Base-by-base conservation (phyloP, 495 filamentous ascomycete genomes). In the Lasiosphaeria ovina region DNA sequence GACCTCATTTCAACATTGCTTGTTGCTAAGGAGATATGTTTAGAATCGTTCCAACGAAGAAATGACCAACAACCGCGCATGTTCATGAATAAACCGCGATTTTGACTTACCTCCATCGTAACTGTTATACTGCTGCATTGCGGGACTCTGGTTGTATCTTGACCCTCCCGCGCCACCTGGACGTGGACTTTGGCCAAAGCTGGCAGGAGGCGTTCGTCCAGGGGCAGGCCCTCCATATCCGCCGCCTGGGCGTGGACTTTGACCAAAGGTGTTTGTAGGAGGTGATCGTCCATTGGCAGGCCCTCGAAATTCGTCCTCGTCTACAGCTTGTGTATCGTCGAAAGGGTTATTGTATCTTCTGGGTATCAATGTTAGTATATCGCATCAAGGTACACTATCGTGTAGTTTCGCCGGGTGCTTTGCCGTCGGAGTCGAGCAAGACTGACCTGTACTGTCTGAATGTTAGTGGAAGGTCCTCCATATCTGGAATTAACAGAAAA, bases 1-100 rank as follows among this genome's bases (percentile, higher is more conserved):
- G 85, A 77, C 45, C 73, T 72, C 87, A 91, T 88, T 73, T 91
- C 89, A 75, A 84, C 77, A 54, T 80, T 77, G 67, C 75, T 73
- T 55, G 69, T 79, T 77, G 60, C 51, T 51, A 8, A 24, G 8
- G 24, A 11, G 35, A 3, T 16, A 8, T 24, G 24, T 24, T 24
- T 24, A 24, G 24, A 24, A 24, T 24, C 24, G 24, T 24, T 24
- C 24, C 24, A 24, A 24, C 24, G 24, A 24, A 24, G 24, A 24
- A 24, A 24, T 24, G 24, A 24, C 24, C 24, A 24, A 24, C 24
- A 24, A 24, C 24, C 24, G 24, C 24, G 24, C 24, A 24, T 1
- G 2, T 24, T 24, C 24, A 24, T 2, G 24, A 24, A 24, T 24
- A 16, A 45, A 12, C 6, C 4, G 12, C 8, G 59, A 70, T 68